Evolutionary conservation across 208 protist genomes (phyloP), one percentile per base, ranked within the genome.

Genomic region (Trypanosomatidae sp.): DNA sequence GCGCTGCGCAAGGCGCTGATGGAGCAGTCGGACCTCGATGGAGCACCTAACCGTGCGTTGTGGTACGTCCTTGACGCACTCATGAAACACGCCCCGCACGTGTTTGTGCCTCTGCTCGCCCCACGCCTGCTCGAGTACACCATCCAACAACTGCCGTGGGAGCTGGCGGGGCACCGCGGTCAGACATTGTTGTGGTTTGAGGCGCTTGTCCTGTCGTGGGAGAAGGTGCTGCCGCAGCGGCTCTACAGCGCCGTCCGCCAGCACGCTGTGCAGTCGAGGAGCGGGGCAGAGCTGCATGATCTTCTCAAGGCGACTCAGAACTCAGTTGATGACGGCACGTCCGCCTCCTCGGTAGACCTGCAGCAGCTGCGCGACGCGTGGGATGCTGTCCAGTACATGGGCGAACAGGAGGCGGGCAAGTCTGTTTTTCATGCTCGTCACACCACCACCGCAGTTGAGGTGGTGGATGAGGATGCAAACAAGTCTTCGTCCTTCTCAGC

Each of bases 51-150:
- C 58, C 84, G 83, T 60, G 87, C 86, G 7, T 60, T 95, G 53
- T 95, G 91, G 89, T 92, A 87, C 76, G 66, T 95, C 19, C 68
- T 91, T 17, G 91, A 95, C 71, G 77, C 84, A 2, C 78, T 95
- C 30, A 76, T 95, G 68, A 93, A 94, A 66, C 79, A 86, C 65
- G 88, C 89, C 25, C 84, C 91, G 67, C 84, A 89, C 70, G 80
- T 95, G 33, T 95, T 89, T 76, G 76, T 90, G 17, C 91, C 91
- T 33, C 81, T 95, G 43, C 68, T 92, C 25, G 69, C 79, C 1
- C 87, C 91, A 33, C 82, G 89, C 3, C 64, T 95, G 59, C 71
- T 82, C n/a, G 91, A 93, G 69, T 89, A 89, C 70, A 84, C 90
- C 28, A 73, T 88, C 43, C 88, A 95, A 67, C 87, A 92, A 62